These are phyloP conservation scores for Mycosarcoma mackinlayi DNA, from an alignment of 1,284 basidiomycete species.

Conservation along the genomic window DNA sequence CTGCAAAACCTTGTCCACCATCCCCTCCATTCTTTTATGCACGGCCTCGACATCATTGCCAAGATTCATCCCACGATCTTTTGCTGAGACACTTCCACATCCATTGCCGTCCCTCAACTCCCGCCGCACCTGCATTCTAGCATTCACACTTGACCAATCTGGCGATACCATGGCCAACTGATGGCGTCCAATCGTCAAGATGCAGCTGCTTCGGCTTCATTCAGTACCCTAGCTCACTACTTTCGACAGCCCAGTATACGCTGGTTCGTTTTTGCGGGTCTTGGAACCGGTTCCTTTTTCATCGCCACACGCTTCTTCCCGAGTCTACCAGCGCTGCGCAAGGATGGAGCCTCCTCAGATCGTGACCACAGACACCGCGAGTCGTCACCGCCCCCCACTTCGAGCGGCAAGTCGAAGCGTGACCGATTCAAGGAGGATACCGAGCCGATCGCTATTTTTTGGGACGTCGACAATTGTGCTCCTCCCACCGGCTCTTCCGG, in stretches of 20 bases:
- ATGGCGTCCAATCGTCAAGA: slow-evolving; percentile 32
- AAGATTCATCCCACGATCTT: no score
- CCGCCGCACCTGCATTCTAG: not conserved
- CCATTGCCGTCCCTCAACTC: not conserved
- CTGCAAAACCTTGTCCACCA: not conserved
- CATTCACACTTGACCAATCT: not conserved
- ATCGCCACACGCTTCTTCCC: slow-evolving; percentile 17
- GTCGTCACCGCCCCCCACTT: slow-evolving; percentile 12
- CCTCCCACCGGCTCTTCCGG: slow-evolving; percentile 61
- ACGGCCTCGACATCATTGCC: no score
- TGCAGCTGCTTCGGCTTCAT: slow-evolving; percentile 30
- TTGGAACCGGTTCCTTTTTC: slow-evolving; percentile 33
- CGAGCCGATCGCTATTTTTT: slow-evolving; percentile 58
- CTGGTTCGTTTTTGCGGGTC: slow-evolving; percentile 34
- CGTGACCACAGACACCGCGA: slow-evolving; percentile 9
- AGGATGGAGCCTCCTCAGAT: slow-evolving; percentile 1
- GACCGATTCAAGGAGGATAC: slow-evolving; percentile 32
- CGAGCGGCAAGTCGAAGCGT: slow-evolving; percentile 21
- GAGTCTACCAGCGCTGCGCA: not conserved
- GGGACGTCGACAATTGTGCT: slow-evolving; percentile 63
- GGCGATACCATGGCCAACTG: slow-evolving; percentile 1
- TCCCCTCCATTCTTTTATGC: no score
- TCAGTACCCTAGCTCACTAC: slow-evolving; percentile 19
- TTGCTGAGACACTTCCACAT: no score
- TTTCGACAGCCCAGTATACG: slow-evolving; percentile 28